These are phyloP conservation scores for Paecilomyces dactylethromorphus DNA, from an alignment of 2,329 filamentous ascomycete species.

Conservation along the genomic window DNA sequence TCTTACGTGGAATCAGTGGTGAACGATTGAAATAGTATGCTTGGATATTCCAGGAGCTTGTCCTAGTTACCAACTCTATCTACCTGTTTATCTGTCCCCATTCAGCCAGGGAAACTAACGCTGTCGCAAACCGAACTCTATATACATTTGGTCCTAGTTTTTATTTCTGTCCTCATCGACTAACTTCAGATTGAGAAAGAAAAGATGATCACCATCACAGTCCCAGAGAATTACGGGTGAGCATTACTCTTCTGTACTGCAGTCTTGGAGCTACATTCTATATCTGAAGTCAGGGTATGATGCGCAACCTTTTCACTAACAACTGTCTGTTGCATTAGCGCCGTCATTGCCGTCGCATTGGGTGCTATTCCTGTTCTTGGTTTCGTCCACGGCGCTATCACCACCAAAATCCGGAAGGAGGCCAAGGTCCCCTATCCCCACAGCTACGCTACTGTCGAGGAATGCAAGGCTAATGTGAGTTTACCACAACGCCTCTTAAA, in stretches of 20 bases:
- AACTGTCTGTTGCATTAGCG: slow-evolving; percentile 31
- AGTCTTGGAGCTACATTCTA: neutral
- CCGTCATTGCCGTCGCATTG: slow-evolving; percentile 49
- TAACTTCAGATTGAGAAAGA: slow-evolving; percentile 12
- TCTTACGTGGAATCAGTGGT: neutral
- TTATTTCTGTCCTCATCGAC: neutral
- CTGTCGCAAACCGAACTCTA: neutral
- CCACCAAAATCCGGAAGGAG: slow-evolving; percentile 41
- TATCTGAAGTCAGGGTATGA: neutral
- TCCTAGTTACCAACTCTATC: neutral
- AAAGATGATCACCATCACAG: slow-evolving; percentile 34
- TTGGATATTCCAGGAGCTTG: neutral
- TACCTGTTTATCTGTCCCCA: neutral
- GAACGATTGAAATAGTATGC: neutral
- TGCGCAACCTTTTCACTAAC: neutral
- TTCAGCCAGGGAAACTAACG: neutral
- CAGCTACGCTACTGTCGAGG: slow-evolving; percentile 50
- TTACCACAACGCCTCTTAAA: slow-evolving; percentile 38
- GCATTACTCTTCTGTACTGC: slow-evolving; percentile 6
- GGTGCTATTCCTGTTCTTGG: slow-evolving; percentile 48
- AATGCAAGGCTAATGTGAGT: slow-evolving; percentile 44
- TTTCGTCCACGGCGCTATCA: slow-evolving; percentile 45
- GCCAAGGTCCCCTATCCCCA: slow-evolving; percentile 53
- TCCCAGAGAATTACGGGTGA: slow-evolving; percentile 46
- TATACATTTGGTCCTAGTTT: neutral